Conservation (phyloP, 176 grass and related monocot species). For the Raddia distichophylla region DNA sequence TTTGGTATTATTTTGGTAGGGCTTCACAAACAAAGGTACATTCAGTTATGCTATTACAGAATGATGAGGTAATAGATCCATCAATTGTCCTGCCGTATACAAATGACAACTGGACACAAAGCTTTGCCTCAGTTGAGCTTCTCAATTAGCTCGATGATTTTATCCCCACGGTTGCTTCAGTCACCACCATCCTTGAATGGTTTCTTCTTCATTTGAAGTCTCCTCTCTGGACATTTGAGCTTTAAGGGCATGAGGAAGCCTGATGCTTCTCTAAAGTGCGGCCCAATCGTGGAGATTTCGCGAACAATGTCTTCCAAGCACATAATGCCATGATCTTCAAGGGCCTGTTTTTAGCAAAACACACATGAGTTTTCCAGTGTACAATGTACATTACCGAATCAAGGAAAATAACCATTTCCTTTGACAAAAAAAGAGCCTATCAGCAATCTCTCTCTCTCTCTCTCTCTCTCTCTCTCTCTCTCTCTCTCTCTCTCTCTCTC, state of each 20-base stretch:
- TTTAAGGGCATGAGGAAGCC: conserved; percentile 66
- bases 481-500: too few relatives aligned
- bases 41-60: conserved; percentile 49
- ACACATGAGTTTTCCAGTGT: not conserved
- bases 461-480: too few relatives aligned
- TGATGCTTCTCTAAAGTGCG: conserved; percentile 59
- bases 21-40: conserved; percentile 35
- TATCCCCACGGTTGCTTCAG: conserved; percentile 57
- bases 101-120: not conserved
- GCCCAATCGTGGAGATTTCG: conserved; percentile 57
- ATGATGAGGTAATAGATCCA: conserved; percentile 31
- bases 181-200: conserved; percentile 73
- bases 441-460: too few relatives aligned
- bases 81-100: not conserved
- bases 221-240: too few relatives aligned
- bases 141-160: conserved; percentile 72
- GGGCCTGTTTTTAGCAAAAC: conserved; percentile 40
- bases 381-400: too few relatives aligned
- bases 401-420: too few relatives aligned
- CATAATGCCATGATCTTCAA: conserved; percentile 62
- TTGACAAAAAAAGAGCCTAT: too few relatives aligned
- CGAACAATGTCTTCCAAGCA: conserved; percentile 76
- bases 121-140: conserved; percentile 58
- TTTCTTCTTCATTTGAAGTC: conserved; percentile 71
- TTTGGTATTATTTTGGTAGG: not conserved